Evolutionary conservation across 2,329 filamentous ascomycete species (phyloP).

Genomic region (Chaetomiaceae sp.): DNA sequence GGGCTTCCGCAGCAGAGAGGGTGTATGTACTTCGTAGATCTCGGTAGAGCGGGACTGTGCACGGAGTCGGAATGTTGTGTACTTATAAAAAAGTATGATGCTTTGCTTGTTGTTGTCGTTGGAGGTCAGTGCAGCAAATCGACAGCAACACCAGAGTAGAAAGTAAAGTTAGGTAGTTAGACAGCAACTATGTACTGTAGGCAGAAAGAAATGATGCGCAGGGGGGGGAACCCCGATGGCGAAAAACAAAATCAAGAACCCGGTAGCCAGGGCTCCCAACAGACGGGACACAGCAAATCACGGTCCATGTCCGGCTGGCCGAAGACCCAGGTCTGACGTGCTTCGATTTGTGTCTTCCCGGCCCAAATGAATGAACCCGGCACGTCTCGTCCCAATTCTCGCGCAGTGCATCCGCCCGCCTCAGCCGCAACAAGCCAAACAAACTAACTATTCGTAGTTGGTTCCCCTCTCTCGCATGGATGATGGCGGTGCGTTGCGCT

Average conservation of each 20-base stretch:
- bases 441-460: background rate
- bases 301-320: background rate
- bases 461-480: background rate
- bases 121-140: background rate
- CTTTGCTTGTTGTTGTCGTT: no score
- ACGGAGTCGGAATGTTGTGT: no score
- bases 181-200: background rate
- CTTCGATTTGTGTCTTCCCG: background rate
- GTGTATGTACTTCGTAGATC: background rate
- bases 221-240: constrained; percentile 6
- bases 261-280: background rate
- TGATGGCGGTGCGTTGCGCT: no score
- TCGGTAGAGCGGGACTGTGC: no score
- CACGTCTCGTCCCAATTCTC: background rate
- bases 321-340: background rate
- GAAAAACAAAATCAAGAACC: constrained; percentile 8
- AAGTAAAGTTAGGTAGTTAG: no score
- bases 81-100: no score
- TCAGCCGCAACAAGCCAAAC: background rate
- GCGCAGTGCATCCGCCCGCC: background rate
- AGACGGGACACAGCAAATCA: background rate
- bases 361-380: constrained; percentile 4
- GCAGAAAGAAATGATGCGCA: background rate
- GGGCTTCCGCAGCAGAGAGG: background rate
- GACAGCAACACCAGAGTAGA: background rate